A percentile compares a stretch with the other conserved stretches of the same genome.
These are phyloP conservation scores for Pseudocercospora vitis DNA, from an alignment of 2,329 filamentous ascomycete genomes.

Conservation along the genomic window DNA sequence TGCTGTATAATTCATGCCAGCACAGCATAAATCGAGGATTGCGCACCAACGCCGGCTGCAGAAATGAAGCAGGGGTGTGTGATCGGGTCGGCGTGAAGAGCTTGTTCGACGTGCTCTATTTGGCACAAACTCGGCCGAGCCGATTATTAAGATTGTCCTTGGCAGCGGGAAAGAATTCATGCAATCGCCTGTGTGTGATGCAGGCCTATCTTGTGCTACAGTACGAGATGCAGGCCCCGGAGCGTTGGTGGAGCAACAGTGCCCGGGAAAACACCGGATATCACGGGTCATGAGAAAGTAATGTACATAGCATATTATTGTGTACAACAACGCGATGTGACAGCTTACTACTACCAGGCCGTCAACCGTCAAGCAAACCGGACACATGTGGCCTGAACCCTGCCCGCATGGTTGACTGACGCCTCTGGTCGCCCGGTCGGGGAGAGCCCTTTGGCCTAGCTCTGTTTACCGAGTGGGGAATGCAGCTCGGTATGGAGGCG, in stretches of 20 bases:
- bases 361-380: neutral
- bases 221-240: neutral
- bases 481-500: neutral
- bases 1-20: neutral
- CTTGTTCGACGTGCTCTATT: neutral
- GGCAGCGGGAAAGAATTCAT: neutral
- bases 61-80: neutral
- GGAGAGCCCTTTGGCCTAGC: too few relatives aligned
- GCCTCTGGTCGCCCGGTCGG: too few relatives aligned
- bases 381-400: neutral
- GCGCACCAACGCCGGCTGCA: neutral
- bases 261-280: neutral
- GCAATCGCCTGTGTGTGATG: neutral
- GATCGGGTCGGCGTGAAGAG: neutral
- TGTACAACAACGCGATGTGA: neutral
- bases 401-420: neutral
- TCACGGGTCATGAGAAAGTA: neutral
- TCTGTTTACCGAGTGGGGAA: constrained; percentile 4
- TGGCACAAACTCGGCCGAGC: neutral
- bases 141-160: neutral
- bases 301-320: constrained; percentile 6
- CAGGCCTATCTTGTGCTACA: constrained; percentile 9
- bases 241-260: neutral
- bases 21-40: neutral
- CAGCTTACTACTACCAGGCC: too few relatives aligned